Evolutionary conservation across 306 rosid species (phyloP), one percentile per base, ranked within the genome.

Genomic region (Prunus fruticosa): DNA sequence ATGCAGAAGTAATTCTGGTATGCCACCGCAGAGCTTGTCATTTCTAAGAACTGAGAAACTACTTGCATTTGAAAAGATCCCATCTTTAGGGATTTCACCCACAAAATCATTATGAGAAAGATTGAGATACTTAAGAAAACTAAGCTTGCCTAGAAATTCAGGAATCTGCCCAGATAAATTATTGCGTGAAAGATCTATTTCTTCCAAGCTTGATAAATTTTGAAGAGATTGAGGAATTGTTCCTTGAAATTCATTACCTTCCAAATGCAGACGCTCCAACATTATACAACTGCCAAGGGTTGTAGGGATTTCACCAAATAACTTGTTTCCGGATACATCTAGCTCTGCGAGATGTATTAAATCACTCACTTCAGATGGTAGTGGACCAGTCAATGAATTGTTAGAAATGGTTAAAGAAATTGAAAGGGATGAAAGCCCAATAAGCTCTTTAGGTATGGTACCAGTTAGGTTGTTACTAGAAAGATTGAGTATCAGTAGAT

Each of bases 131-230:
- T 6, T 12, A 2, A 82, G 78, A 11, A 25, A 46, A 1, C 3
- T 2, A 67, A 79, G 23, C 5, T 65, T 62, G 16, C 65, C 11
- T 10, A 85, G 71, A 51, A 73, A 74, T 72, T 68, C 14, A n/a
- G 84, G 87, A 75, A 83, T 72, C 6, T 45, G 8, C 0, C 83
- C 81, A 2, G 80, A 83, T 32, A 86, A 78, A 74, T 83, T 74
- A 61, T 27, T 61, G 4, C 0, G 0, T 6, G n/a, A 61, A 27
- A 61, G 5, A 61, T 61, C 65, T 2, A 25, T 23, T 4, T 25
- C 65, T 61, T 61, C 41, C 65, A 61, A 4, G 65, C 65, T 13
- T 27, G 4, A 5, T 11, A 61, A 10, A 9, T 14, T 20, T 27
- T 27, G 27, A 5, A 13, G 65, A 27, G 65, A 61, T 27, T 61